A percentile compares a stretch with the other conserved stretches of the same genome.
Conservation (phyloP, 148 eudicot species). For the Silene conica region DNA sequence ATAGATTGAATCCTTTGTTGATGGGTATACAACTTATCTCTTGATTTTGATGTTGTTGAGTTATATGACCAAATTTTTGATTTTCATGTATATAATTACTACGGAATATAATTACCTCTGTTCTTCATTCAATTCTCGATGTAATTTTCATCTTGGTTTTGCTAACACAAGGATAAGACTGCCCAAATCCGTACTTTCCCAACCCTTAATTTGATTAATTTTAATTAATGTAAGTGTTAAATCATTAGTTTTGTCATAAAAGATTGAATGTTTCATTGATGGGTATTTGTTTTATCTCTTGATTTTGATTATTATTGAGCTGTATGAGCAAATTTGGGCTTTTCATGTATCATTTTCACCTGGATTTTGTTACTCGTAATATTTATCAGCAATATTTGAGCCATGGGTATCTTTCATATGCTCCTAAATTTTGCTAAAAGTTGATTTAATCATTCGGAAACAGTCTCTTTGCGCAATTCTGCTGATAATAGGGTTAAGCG, state of each 20-base stretch:
- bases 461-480: too few species aligned
- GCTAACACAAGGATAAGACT: too few species aligned
- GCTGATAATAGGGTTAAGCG: too few species aligned
- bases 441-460: not conserved
- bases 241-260: too few species aligned
- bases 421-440: not conserved
- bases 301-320: not conserved
- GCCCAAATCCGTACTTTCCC: too few species aligned
- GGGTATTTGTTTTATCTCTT: not conserved
- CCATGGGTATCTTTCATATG: not conserved
- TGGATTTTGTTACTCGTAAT: not conserved
- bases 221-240: too few species aligned
- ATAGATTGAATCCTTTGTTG: slow-evolving; percentile 2
- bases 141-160: too few species aligned
- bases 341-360: not conserved
- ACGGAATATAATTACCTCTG: too few species aligned
- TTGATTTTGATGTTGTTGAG: not conserved
- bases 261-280: not conserved
- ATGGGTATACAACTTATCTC: not conserved
- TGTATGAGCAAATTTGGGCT: not conserved
- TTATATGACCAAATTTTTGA: not conserved
- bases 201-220: too few species aligned
- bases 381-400: not conserved
- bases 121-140: too few species aligned
- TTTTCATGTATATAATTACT: too few species aligned